phyloP scores from a whole-genome alignment of 2,329 filamentous ascomycete genomes.

The Gliomastix tumulicola region DNA sequence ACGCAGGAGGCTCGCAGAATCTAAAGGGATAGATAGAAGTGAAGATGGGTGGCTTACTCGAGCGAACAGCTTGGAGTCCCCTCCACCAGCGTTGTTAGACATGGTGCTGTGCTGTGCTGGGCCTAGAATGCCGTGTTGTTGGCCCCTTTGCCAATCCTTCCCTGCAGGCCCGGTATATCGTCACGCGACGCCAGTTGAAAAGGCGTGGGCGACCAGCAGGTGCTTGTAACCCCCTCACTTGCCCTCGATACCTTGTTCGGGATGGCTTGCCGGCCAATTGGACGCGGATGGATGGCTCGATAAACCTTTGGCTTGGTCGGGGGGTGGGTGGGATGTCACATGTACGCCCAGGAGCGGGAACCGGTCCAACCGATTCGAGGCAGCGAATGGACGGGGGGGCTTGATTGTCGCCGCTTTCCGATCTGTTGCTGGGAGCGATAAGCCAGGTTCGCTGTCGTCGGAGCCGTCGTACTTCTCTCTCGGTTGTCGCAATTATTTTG shows the following conservation, averaged over 20 bases:
- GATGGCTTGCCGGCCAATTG: slow-evolving; percentile 3
- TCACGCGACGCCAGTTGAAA: slow-evolving; percentile 1
- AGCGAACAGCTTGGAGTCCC: slow-evolving; percentile 99
- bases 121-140: too few relatives aligned
- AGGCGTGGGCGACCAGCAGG: not conserved
- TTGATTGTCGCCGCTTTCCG: too few relatives aligned
- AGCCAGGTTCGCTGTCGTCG: too few relatives aligned
- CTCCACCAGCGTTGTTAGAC: slow-evolving; percentile 56
- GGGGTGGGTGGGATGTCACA: slow-evolving; percentile 2
- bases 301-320: not conserved
- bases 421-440: too few relatives aligned
- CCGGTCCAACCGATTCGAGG: not conserved
- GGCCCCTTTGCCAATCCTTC: too few relatives aligned
- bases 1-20: too few relatives aligned
- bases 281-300: slow-evolving; percentile 1
- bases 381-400: too few relatives aligned
- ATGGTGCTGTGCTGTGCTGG: slow-evolving; percentile 35
- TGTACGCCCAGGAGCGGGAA: not conserved
- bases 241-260: not conserved
- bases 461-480: too few relatives aligned
- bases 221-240: slow-evolving; percentile 5
- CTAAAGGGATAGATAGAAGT: too few relatives aligned
- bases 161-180: slow-evolving; percentile 1
- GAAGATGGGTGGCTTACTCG: slow-evolving; percentile 55
- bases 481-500: too few relatives aligned